These are phyloP conservation scores for Cryphonectria naterciae DNA, from an alignment of 2,329 filamentous ascomycete genomes.

Conservation along the genomic window DNA sequence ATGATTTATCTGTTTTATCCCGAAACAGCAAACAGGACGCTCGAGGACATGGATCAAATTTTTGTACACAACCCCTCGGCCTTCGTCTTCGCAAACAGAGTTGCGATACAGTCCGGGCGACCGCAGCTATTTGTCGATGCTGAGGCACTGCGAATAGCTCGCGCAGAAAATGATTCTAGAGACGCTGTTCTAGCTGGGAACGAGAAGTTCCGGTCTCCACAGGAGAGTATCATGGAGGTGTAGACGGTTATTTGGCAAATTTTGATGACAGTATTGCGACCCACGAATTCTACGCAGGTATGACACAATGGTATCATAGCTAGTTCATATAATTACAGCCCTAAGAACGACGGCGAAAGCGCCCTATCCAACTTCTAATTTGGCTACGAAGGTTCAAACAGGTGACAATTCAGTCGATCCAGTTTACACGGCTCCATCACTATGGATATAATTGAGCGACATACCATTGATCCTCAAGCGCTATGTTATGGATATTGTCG, in stretches of 20 bases:
- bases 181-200: conserved; percentile 9
- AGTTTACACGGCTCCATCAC: neutral
- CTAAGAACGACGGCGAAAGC: neutral
- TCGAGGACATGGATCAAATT: conserved; percentile 54
- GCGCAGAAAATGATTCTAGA: conserved; percentile 12
- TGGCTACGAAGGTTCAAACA: no score
- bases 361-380: no score
- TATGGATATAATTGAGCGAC: neutral
- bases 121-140: conserved; percentile 43
- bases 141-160: conserved; percentile 37
- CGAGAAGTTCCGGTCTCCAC: conserved; percentile 13
- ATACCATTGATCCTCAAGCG: no score
- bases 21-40: conserved; percentile 50
- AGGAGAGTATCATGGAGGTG: conserved; percentile 13
- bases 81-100: conserved; percentile 40
- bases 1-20: conserved; percentile 54
- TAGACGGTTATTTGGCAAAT: neutral
- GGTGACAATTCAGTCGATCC: no score
- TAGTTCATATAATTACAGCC: neutral
- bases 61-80: conserved; percentile 39
- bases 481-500: neutral
- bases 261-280: neutral
- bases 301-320: neutral
- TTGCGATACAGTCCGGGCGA: conserved; percentile 42
- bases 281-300: neutral